Base-by-base conservation (phyloP, 2,329 filamentous ascomycete genomes). In the Aspergillus sp. region DNA sequence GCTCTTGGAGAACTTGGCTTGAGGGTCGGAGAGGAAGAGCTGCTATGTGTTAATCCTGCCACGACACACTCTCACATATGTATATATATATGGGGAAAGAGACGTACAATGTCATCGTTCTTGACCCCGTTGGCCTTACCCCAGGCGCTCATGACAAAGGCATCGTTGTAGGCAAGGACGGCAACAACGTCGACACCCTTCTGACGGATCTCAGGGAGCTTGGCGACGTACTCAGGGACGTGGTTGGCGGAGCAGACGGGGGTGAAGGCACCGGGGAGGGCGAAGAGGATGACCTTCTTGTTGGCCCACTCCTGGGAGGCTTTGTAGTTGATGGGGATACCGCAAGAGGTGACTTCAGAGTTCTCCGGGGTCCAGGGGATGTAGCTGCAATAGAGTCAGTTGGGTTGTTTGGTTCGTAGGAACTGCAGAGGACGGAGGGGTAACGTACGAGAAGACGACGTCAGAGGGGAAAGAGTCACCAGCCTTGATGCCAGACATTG, bases 91-190 rank as follows among this genome's bases (percentile, higher is more conserved):
- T 27, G 27, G 29, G 41, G 34, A 26, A 30, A 40, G 5, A 12
- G 36, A 69, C 75, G 48, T 67, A 83, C 76, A 59, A 85, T 80
- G 60, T 79, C 77, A 57, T 91, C 83, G 54, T 82, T 81, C 63
- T 79, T 83, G 63, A 91, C 76, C 45, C 77, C 77, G 72, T 94
- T 91, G 63, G 88, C 88, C 79, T 94, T 94, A 71, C 82, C 85
- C 87, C 87, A 93, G 46, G 86, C 88, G 59, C 81, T 83, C 86
- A 91, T 91, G 68, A 94, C 88, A 65, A 77, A 94, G 54, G 83
- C 75, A 71, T 94, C 89, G 71, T 94, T 94, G 75, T 75, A 84
- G 50, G 88, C 86, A 62, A 94, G 83, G 63, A 93, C 81, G 56
- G 88, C 79, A 60, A 94, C 80, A 53, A 85, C 70, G 69, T 94